A percentile compares a stretch with the other conserved stretches of the same genome.
Conservation (phyloP, 2,329 filamentous ascomycete species). For the Cytospora mali region DNA sequence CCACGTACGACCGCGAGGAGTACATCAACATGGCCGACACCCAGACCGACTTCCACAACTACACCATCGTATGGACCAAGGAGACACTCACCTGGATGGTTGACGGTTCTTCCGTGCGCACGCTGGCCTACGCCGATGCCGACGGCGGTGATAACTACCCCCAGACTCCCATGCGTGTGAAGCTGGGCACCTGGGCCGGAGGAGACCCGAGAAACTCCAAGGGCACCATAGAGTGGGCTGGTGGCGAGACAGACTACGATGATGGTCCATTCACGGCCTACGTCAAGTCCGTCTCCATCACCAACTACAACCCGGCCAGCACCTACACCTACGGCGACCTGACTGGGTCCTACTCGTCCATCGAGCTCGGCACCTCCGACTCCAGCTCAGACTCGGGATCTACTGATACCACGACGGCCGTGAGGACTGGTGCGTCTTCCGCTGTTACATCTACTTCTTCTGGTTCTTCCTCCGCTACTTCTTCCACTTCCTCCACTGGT, state of each 20-base stretch:
- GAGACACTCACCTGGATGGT: conserved; percentile 66
- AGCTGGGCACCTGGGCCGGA: conserved; percentile 69
- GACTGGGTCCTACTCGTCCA: conserved; percentile 47
- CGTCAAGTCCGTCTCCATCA: conserved; percentile 49
- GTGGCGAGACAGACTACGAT: conserved; percentile 55
- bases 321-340: conserved; percentile 47
- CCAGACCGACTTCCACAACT: conserved; percentile 61
- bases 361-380: conserved; percentile 38
- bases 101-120: conserved; percentile 63
- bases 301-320: conserved; percentile 44
- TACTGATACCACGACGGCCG: conserved; percentile 17
- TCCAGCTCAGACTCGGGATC: conserved; percentile 15
- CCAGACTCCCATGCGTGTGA: conserved; percentile 73
- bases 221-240: conserved; percentile 74
- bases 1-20: conserved; percentile 64
- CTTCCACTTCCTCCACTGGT: neutral
- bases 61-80: conserved; percentile 69
- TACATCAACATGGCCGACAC: conserved; percentile 56
- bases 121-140: conserved; percentile 61
- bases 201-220: conserved; percentile 59
- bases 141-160: conserved; percentile 63
- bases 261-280: conserved; percentile 47
- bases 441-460: neutral
- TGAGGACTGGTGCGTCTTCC: neutral
- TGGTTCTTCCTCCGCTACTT: neutral